phyloP scores from a whole-genome alignment of 139 green algal genomes.

The Coccomyxa sp. region DNA sequence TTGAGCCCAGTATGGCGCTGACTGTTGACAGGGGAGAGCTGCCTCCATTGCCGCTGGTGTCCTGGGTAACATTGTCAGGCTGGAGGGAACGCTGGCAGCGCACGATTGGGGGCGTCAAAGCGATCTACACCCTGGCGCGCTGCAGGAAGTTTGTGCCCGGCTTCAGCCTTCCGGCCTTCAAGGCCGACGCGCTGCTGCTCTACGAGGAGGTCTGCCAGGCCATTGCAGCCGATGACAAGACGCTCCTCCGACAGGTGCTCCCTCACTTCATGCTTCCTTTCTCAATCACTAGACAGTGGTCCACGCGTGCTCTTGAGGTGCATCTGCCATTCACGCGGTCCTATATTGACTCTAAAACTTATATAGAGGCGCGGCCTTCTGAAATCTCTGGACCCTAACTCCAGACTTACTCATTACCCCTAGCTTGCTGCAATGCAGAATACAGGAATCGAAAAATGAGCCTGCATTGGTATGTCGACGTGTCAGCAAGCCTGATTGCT shows the following conservation, averaged over 20 bases:
- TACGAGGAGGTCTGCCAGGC: constrained; percentile 27
- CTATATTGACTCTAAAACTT: too few relatives aligned
- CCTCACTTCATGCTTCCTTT: background rate
- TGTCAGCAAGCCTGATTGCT: too few relatives aligned
- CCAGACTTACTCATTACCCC: too few relatives aligned
- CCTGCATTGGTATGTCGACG: too few relatives aligned
- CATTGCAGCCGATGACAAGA: constrained; percentile 32
- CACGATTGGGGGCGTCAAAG: constrained; percentile 28
- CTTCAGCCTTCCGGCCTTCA: constrained; percentile 27
- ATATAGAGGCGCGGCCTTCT: too few relatives aligned
- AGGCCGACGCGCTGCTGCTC: constrained; percentile 21
- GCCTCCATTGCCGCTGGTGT: constrained; percentile 13
- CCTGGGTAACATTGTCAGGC: constrained; percentile 29
- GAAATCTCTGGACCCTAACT: too few relatives aligned
- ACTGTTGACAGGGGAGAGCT: constrained; percentile 15
- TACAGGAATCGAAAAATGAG: too few relatives aligned
- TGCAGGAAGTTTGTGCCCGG: constrained; percentile 12
- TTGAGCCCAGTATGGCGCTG: too few relatives aligned
- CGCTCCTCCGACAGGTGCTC: constrained; percentile 29
- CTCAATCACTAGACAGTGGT: background rate
- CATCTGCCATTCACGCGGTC: background rate
- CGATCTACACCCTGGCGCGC: constrained; percentile 40
- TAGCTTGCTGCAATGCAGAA: too few relatives aligned
- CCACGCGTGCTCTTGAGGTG: background rate
- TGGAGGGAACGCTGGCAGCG: constrained; percentile 36